phyloP scores from a whole-genome alignment of 2,329 filamentous ascomycete species.

The Chalara sp. region DNA sequence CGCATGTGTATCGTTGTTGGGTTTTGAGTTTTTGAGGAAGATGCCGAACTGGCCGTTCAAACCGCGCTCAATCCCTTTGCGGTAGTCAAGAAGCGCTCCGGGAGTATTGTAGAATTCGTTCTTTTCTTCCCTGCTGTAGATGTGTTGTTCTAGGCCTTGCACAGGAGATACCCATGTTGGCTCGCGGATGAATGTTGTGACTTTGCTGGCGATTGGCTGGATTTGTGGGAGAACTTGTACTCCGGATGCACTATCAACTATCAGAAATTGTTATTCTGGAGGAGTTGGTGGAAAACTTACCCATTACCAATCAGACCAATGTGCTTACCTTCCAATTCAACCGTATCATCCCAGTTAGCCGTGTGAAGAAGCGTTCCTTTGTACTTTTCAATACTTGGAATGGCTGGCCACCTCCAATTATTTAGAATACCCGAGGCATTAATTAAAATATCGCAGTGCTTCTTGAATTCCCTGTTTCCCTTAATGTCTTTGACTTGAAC shows the following conservation, averaged over 20 bases:
- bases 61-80: conserved; percentile 37
- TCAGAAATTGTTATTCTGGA: conserved; percentile 17
- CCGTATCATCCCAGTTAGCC: conserved; percentile 43
- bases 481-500: conserved; percentile 31
- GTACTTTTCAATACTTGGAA: conserved; percentile 43
- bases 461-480: conserved; percentile 25
- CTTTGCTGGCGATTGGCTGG: conserved; percentile 37
- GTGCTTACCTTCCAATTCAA: conserved; percentile 44
- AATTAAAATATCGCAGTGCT: conserved; percentile 9
- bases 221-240: conserved; percentile 42
- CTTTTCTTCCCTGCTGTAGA: conserved; percentile 35
- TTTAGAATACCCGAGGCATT: conserved; percentile 28
- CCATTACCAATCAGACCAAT: conserved; percentile 50
- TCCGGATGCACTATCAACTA: conserved; percentile 28
- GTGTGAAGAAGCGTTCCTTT: conserved; percentile 47
- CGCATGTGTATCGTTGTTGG: conserved; percentile 33
- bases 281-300: conserved; percentile 33
- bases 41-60: conserved; percentile 40
- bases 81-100: conserved; percentile 35
- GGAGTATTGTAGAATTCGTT: conserved; percentile 34
- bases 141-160: conserved; percentile 34
- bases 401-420: conserved; percentile 42
- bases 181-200: conserved; percentile 38
- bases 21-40: conserved; percentile 33
- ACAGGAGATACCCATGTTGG: conserved; percentile 35